These are phyloP conservation scores for Candida germanica DNA, from an alignment of 805 yeast species.

Conservation along the genomic window DNA sequence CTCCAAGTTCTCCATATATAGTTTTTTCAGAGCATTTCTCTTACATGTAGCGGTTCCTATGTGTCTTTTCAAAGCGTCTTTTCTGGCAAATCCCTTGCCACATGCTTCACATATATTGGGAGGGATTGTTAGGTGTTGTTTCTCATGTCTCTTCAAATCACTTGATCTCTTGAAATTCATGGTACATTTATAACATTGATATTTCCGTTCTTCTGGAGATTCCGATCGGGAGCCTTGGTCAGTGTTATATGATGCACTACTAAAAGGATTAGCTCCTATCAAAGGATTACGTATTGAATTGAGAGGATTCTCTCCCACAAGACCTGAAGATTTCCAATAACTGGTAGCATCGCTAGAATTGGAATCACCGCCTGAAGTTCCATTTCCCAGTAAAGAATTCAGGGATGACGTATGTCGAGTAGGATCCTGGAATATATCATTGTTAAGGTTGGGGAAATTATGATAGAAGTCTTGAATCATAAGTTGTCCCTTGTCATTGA, in stretches of 20 bases:
- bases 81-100: conserved; percentile 81
- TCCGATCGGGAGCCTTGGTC: background rate
- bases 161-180: conserved; percentile 64
- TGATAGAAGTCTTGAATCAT: conserved; percentile 41
- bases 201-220: conserved; percentile 31
- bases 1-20: conserved; percentile 31
- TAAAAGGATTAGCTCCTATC: conserved; percentile 1
- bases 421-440: conserved; percentile 29
- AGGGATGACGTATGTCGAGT: conserved; percentile 1
- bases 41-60: conserved; percentile 71
- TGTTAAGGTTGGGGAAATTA: conserved; percentile 42
- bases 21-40: conserved; percentile 58
- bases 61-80: conserved; percentile 78
- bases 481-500: conserved; percentile 40
- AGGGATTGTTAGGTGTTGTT: conserved; percentile 66
- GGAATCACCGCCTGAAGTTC: background rate
- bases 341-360: conserved; percentile 4
- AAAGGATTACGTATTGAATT: conserved; percentile 6
- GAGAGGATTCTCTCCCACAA: conserved; percentile 12
- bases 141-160: conserved; percentile 71
- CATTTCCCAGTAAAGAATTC: background rate
- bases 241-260: background rate
- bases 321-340: conserved; percentile 3
- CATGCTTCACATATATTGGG: conserved; percentile 75
- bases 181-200: conserved; percentile 57